Evolutionary conservation across 2,329 filamentous ascomycete species (phyloP).

Genomic region (Chrysoporthe cubensis): DNA sequence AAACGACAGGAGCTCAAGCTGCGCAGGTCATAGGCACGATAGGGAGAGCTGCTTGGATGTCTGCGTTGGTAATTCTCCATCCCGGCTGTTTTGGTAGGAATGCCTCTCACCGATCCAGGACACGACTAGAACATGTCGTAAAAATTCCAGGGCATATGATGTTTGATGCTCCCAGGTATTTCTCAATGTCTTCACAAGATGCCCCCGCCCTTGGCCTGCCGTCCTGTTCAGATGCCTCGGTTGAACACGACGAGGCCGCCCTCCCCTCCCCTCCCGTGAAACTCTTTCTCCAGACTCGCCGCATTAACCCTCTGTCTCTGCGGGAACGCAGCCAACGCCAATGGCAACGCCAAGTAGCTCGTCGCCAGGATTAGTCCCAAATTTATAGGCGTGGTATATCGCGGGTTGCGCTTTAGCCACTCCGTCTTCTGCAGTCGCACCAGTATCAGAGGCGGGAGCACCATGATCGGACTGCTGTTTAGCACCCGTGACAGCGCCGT

Average conservation of each 20-base stretch:
- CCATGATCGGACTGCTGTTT: conserved; percentile 97
- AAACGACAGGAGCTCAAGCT: neutral
- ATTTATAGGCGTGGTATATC: conserved; percentile 81
- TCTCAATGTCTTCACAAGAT: neutral
- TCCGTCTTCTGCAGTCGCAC: conserved; percentile 81
- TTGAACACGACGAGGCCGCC: conserved; percentile 94
- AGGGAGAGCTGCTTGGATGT: neutral
- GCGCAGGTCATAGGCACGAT: neutral
- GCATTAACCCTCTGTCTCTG: conserved; percentile 84
- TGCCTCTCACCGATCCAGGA: neutral
- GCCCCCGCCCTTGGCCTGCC: neutral
- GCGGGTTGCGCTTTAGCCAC: conserved; percentile 79
- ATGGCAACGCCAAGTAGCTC: conserved; percentile 83
- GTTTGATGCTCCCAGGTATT: neutral
- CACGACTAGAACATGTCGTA: neutral
- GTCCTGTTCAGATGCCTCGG: conserved; percentile 72
- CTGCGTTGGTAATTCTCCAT: neutral
- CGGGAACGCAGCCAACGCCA: conserved; percentile 90
- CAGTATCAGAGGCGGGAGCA: conserved; percentile 84
- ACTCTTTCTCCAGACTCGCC: conserved; percentile 79
- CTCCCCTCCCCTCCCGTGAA: conserved; percentile 78
- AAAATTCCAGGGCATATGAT: neutral
- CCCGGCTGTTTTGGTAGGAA: neutral
- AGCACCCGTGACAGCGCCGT: conserved; percentile 90
- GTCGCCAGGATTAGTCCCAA: conserved; percentile 84